Evolutionary conservation across 768 basidiomycete species (phyloP).

Genomic region (Lactifluus rugatus): DNA sequence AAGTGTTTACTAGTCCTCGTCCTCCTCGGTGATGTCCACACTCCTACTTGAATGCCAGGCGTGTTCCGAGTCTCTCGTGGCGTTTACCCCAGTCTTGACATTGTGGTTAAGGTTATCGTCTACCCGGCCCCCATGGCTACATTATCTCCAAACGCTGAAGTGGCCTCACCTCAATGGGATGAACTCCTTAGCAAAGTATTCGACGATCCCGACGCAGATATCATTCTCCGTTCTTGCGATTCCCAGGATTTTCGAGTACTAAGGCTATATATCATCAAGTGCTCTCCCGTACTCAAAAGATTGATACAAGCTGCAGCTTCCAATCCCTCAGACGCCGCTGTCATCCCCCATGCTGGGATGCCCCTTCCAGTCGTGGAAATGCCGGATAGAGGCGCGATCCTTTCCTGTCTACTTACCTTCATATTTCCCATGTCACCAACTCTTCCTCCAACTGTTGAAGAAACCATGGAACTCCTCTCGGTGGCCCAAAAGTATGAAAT

Average conservation of each 20-base stretch:
- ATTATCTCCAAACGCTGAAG: neutral
- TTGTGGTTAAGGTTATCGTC: neutral
- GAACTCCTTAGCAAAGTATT: neutral
- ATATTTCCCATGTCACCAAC: neutral
- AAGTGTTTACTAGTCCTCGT: no score
- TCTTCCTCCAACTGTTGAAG: neutral
- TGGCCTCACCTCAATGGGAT: neutral
- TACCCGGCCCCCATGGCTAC: neutral
- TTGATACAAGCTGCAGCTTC: neutral
- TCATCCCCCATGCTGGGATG: neutral
- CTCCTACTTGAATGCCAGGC: neutral
- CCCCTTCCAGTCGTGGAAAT: neutral
- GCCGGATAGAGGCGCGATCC: neutral
- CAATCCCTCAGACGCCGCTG: neutral
- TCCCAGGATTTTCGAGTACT: conserved; percentile 36
- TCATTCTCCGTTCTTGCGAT: conserved; percentile 32
- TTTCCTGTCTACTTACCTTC: conserved; percentile 2
- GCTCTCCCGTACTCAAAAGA: conserved; percentile 32
- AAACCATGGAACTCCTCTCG: neutral
- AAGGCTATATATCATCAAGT: conserved; percentile 33
- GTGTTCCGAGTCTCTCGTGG: neutral
- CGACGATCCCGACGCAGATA: neutral
- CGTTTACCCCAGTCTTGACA: neutral
- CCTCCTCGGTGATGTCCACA: no score
- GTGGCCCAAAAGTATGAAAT: neutral